These are phyloP conservation scores for Eutypella sp. DNA, from an alignment of 2,329 filamentous ascomycete species.

Conservation along the genomic window DNA sequence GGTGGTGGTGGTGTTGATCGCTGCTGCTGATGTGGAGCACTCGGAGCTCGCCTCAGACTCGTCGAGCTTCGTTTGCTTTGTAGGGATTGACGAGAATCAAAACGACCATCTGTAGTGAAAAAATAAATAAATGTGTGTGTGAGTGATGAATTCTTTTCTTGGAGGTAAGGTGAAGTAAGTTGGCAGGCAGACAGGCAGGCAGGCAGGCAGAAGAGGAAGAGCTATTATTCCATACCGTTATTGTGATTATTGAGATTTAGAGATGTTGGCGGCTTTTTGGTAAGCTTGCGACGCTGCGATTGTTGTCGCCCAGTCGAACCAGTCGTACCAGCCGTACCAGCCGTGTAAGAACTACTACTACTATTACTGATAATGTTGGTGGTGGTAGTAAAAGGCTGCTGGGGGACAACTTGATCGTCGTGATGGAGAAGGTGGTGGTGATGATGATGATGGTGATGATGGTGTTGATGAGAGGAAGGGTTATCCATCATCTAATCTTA, in stretches of 20 bases:
- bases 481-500: not conserved
- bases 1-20: slow-evolving; percentile 16
- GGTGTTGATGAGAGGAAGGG: not conserved
- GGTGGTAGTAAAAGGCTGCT: slow-evolving; percentile 10
- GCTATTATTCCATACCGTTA: not conserved
- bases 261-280: slow-evolving; percentile 59
- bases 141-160: slow-evolving; percentile 27
- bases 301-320: slow-evolving; percentile 32
- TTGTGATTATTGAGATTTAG: slow-evolving; percentile 18
- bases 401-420: too few relatives aligned
- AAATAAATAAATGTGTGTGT: slow-evolving; percentile 45
- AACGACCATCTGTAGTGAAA: slow-evolving; percentile 44
- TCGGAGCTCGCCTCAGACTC: slow-evolving; percentile 57
- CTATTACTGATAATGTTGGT: slow-evolving; percentile 5
- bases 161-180: too few relatives aligned
- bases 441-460: not conserved
- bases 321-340: too few relatives aligned
- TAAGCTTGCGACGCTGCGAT: slow-evolving; percentile 55
- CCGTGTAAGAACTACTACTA: too few relatives aligned
- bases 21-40: slow-evolving; percentile 44
- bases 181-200: too few relatives aligned
- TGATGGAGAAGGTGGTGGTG: slow-evolving; percentile 18
- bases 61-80: slow-evolving; percentile 60
- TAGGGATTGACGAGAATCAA: slow-evolving; percentile 53
- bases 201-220: too few relatives aligned